Conservation (phyloP, 768 basidiomycete species). For the Pleurotus giganteus region DNA sequence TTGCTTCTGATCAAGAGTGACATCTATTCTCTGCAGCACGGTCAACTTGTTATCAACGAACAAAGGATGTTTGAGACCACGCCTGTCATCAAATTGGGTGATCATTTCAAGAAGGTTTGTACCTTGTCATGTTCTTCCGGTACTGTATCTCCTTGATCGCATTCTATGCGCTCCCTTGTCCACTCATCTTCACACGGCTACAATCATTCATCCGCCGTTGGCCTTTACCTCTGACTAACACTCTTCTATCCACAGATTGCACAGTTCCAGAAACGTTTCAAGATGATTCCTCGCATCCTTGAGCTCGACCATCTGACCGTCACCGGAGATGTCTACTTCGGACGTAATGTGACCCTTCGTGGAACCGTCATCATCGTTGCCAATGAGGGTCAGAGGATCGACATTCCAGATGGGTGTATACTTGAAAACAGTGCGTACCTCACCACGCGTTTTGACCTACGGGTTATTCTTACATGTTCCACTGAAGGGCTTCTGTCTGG, state of each 20-base stretch:
- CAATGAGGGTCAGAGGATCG: slow-evolving; percentile 79
- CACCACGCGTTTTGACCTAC: background rate
- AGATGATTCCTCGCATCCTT: slow-evolving; percentile 86
- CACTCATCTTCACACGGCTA: too few species aligned
- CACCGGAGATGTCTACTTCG: slow-evolving; percentile 88
- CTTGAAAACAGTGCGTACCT: slow-evolving; percentile 60
- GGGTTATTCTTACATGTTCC: background rate
- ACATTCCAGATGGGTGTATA: slow-evolving; percentile 80
- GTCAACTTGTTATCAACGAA: slow-evolving; percentile 82
- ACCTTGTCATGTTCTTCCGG: background rate
- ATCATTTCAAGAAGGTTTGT: slow-evolving; percentile 91
- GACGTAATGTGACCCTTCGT: slow-evolving; percentile 79
- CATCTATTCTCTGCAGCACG: slow-evolving; percentile 88
- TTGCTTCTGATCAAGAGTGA: slow-evolving; percentile 89
- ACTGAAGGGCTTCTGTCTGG: slow-evolving; percentile 69
- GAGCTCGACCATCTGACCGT: slow-evolving; percentile 96
- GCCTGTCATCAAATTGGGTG: slow-evolving; percentile 96
- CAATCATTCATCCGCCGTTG: background rate
- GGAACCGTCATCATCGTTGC: slow-evolving; percentile 90
- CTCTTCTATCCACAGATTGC: slow-evolving; percentile 48
- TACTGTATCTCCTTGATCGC: background rate
- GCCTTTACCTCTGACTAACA: background rate
- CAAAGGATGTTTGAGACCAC: slow-evolving; percentile 81
- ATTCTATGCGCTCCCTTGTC: background rate
- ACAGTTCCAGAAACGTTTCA: slow-evolving; percentile 93